phyloP scores from a whole-genome alignment of 495 filamentous ascomycete species.

The Penicillium cosmopolitanum region DNA sequence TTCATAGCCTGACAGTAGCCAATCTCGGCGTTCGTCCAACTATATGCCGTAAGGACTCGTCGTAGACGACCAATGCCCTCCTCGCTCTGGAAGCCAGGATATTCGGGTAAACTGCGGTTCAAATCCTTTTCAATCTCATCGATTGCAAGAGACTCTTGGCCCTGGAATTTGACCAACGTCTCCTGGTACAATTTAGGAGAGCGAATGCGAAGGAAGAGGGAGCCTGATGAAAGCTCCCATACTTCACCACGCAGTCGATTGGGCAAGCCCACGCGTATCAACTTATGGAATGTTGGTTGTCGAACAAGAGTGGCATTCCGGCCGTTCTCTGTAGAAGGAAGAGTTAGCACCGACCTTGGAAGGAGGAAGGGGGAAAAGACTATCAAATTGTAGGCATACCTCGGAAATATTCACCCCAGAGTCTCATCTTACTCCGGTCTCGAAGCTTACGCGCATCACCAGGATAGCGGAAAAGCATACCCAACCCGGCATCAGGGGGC shows the following conservation, averaged over 20 bases:
- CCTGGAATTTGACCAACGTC: slow-evolving; percentile 79
- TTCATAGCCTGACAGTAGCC: slow-evolving; percentile 99
- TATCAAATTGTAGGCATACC: slow-evolving; percentile 40
- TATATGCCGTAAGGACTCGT: slow-evolving; percentile 91
- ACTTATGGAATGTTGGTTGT: slow-evolving; percentile 95
- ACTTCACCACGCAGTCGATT: slow-evolving; percentile 93
- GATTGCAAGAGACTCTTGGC: slow-evolving; percentile 86
- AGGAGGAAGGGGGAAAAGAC: not conserved
- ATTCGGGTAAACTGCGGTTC: slow-evolving; percentile 94
- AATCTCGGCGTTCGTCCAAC: slow-evolving; percentile 92
- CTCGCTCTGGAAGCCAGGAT: slow-evolving; percentile 94
- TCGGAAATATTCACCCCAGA: slow-evolving; percentile 95
- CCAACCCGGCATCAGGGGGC: slow-evolving; percentile 88
- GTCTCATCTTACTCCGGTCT: slow-evolving; percentile 93
- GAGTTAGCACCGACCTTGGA: not conserved
- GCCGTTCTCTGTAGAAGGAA: slow-evolving; percentile 71
- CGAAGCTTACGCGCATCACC: slow-evolving; percentile 94
- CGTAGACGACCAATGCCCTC: slow-evolving; percentile 91
- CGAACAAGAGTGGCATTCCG: slow-evolving; percentile 89
- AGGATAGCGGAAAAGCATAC: slow-evolving; percentile 91
- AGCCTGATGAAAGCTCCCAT: slow-evolving; percentile 93
- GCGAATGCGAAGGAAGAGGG: slow-evolving; percentile 82
- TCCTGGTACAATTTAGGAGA: slow-evolving; percentile 81
- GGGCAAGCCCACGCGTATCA: slow-evolving; percentile 92
- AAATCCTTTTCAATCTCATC: slow-evolving; percentile 99